Base-by-base conservation (phyloP, 306 rosid species). In the Prosopis cineraria region DNA sequence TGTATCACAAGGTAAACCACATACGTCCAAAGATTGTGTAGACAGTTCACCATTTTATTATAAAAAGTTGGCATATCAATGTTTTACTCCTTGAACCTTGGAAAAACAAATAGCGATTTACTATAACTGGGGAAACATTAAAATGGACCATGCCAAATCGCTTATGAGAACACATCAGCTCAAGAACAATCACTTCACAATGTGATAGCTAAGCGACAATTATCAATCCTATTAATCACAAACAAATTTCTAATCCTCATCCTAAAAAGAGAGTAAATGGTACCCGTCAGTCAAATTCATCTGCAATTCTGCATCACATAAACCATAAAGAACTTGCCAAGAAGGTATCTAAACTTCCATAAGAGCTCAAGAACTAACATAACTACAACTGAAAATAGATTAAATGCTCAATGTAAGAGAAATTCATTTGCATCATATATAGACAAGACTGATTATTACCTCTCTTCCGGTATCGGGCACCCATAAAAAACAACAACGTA, bases 401-500 rank as follows among this genome's bases (percentile, higher is more conserved):
- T 16, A 60, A 60, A 60, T 13, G 40, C 12, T 7, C 25, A 47
- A 3, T 34, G 24, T 36, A 14, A 33, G 12, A 6, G 10, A 43
- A 65, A 75, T 52, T 43, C 55, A 79, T 19, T 41, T 17, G 47
- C 65, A 10, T 27, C 63, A 13, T 10, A 47, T 3, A 56, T 9
- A 56, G 68, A 25, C 13, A 62, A 2, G 1, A 52, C 29, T 17
- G 1, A 65, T 52, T 16, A 64, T 50, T 64, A 95, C 99, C 97
- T 95, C 97, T 83, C n/a, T 95, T 95, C 29, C 99, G 96, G 58
- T 76, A 88, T 13, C 99, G 92, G 67, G 85, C 85, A 39, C 99
- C 99, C 99, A 95, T 95, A 74, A 95, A 95, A 84, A 95, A 95
- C 81, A 93, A 53, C 88, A 91, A 81, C 2, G 96, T 89, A 6